phyloP scores from a whole-genome alignment of 73 alveolate species.

The Tetrahymena thermophila region DNA sequence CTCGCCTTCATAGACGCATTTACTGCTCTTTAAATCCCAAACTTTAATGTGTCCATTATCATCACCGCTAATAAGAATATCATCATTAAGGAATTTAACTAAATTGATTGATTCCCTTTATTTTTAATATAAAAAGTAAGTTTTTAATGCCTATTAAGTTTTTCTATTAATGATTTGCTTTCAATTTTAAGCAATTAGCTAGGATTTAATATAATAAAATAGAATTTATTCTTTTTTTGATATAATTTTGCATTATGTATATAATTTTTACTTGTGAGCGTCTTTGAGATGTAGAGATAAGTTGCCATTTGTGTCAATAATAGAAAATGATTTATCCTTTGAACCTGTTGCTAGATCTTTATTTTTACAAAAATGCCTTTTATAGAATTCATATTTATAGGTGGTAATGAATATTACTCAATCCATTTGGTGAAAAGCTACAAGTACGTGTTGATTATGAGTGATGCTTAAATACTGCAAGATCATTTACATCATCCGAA shows the following conservation, averaged over 20 bases:
- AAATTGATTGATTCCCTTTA: constrained; percentile 16
- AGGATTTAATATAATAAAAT: too few relatives aligned
- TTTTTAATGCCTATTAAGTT: neutral
- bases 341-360: constrained; percentile 7
- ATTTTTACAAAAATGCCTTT: neutral
- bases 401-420: neutral
- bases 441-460: constrained; percentile 20
- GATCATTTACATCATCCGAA: constrained; percentile 24
- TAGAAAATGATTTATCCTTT: constrained; percentile 11
- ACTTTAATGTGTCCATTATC: constrained; percentile 67
- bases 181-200: too few relatives aligned
- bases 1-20: constrained; percentile 32
- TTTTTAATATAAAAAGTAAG: neutral
- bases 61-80: constrained; percentile 65
- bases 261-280: constrained; percentile 19
- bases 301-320: constrained; percentile 38
- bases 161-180: too few relatives aligned
- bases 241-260: too few relatives aligned
- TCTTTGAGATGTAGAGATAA: neutral
- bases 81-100: constrained; percentile 7
- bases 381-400: neutral
- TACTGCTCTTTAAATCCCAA: constrained; percentile 69
- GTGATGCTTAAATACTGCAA: constrained; percentile 29
- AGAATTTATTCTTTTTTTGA: neutral
- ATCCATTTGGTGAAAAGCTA: constrained; percentile 25